Evolutionary conservation across 1,284 basidiomycete genomes (phyloP), one percentile per base, ranked within the genome.

Genomic region (Ganoderma multipileum): DNA sequence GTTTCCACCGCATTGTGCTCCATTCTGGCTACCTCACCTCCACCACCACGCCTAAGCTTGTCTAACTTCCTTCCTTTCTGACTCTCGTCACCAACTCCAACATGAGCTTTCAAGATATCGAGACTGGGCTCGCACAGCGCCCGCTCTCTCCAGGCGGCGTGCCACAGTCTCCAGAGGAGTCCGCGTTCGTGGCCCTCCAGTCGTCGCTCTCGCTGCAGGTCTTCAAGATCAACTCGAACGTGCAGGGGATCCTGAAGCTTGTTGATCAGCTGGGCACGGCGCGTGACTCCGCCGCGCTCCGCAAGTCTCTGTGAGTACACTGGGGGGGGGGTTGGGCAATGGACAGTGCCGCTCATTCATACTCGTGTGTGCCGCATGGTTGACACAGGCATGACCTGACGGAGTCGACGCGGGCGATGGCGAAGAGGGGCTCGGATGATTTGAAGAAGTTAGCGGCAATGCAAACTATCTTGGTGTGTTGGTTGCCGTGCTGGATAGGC

Each of bases 191-290:
- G 26, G 85, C 84, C 55, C 84, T 98, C 23, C 95, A 98, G 76
- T 91, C 92, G 33, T 93, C 93, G 23, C 86, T 99, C 63, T 95
- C 95, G 1, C 87, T 99, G 20, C 97, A 99, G 80, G 94, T 98
- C 70, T 99, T 99, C 91, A 98, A 99, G 87, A 96, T 99, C 84
- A 97, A 98, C 77, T 90, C 94, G 70, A 99, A 99, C 81, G 96
- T 99, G 7, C 94, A 97, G 76, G 97, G 95, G 16, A 97, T 99
- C 64, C 83, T 96, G 77, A 95, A 95, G 79, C 86, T 97, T 28
- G 93, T 99, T 14, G 95, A 98, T 76, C 93, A 97, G 79, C 86
- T 98, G 3, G 96, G 96, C 5, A 94, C 92, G 0, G 83, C 83
- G 28, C 89, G 90, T 75, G 96, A 98, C 78, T 94, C 90, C 68